Conservation (phyloP, 2,329 filamentous ascomycete species). For the Helminthosporium solani region DNA sequence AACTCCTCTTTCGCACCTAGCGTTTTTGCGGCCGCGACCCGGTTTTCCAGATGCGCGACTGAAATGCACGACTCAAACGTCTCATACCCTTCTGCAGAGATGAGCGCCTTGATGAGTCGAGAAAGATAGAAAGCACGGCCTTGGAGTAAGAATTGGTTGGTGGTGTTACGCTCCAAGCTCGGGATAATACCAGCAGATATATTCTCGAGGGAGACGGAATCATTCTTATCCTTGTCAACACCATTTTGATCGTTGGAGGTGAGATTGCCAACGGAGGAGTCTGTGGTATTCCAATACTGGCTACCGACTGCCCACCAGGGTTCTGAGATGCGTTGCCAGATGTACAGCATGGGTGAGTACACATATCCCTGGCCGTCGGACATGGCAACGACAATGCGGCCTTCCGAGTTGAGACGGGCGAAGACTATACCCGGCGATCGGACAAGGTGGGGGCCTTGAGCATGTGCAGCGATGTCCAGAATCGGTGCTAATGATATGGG, state of each 20-base stretch:
- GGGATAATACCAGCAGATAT: slow-evolving; percentile 92
- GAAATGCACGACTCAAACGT: slow-evolving; percentile 87
- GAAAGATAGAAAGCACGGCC: slow-evolving; percentile 90
- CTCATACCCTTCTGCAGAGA: slow-evolving; percentile 89
- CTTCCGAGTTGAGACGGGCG: slow-evolving; percentile 84
- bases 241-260: slow-evolving; percentile 57
- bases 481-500: slow-evolving; percentile 87
- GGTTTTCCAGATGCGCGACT: slow-evolving; percentile 92
- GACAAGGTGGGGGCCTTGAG: slow-evolving; percentile 75
- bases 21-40: slow-evolving; percentile 83
- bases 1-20: slow-evolving; percentile 90
- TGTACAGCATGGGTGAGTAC: slow-evolving; percentile 81
- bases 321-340: slow-evolving; percentile 95
- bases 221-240: slow-evolving; percentile 42
- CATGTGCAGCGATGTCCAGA: slow-evolving; percentile 80
- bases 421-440: slow-evolving; percentile 83
- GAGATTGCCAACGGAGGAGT: slow-evolving; percentile 80
- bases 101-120: slow-evolving; percentile 82
- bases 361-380: slow-evolving; percentile 93
- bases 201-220: slow-evolving; percentile 56
- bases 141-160: slow-evolving; percentile 85
- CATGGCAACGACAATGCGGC: slow-evolving; percentile 82
- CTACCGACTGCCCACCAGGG: slow-evolving; percentile 97
- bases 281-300: slow-evolving; percentile 98
- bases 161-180: slow-evolving; percentile 90